These are phyloP conservation scores for Biscogniauxia sp. DNA, from an alignment of 2,329 filamentous ascomycete genomes.

Conservation along the genomic window DNA sequence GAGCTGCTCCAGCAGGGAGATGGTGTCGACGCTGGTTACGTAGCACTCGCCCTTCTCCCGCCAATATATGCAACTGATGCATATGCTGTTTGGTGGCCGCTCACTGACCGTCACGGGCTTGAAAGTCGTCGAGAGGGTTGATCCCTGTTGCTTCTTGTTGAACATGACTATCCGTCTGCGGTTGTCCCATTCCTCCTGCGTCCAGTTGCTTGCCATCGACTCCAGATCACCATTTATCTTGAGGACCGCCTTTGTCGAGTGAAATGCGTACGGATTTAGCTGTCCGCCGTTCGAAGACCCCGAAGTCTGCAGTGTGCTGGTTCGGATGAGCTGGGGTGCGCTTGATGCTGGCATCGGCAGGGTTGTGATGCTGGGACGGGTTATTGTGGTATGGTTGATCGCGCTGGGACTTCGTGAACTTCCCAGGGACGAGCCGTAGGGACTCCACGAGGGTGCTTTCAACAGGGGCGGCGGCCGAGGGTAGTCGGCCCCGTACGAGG, in stretches of 20 bases:
- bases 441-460: slow-evolving; percentile 43
- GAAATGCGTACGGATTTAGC: slow-evolving; percentile 75
- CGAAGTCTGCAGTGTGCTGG: slow-evolving; percentile 49
- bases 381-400: slow-evolving; percentile 42
- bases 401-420: slow-evolving; percentile 39
- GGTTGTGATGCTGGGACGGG: slow-evolving; percentile 46
- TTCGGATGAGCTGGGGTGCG: slow-evolving; percentile 52
- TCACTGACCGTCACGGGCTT: slow-evolving; percentile 75
- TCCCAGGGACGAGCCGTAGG: slow-evolving; percentile 42
- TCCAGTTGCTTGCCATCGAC: slow-evolving; percentile 81
- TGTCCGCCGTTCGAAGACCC: slow-evolving; percentile 43
- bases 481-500: slow-evolving; percentile 51
- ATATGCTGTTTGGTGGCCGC: slow-evolving; percentile 78
- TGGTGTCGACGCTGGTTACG: slow-evolving; percentile 96
- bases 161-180: slow-evolving; percentile 88
- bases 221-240: slow-evolving; percentile 85
- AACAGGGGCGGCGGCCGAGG: slow-evolving; percentile 35
- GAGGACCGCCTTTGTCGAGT: slow-evolving; percentile 78
- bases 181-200: slow-evolving; percentile 72
- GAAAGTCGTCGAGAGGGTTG: slow-evolving; percentile 78
- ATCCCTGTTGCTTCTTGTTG: slow-evolving; percentile 75
- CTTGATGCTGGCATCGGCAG: slow-evolving; percentile 46
- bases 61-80: slow-evolving; percentile 98
- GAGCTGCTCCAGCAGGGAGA: slow-evolving; percentile 88
- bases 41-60: slow-evolving; percentile 86